These are phyloP conservation scores for Alloascoidea hylecoeti DNA, from an alignment of 805 yeast genomes.

Conservation along the genomic window DNA sequence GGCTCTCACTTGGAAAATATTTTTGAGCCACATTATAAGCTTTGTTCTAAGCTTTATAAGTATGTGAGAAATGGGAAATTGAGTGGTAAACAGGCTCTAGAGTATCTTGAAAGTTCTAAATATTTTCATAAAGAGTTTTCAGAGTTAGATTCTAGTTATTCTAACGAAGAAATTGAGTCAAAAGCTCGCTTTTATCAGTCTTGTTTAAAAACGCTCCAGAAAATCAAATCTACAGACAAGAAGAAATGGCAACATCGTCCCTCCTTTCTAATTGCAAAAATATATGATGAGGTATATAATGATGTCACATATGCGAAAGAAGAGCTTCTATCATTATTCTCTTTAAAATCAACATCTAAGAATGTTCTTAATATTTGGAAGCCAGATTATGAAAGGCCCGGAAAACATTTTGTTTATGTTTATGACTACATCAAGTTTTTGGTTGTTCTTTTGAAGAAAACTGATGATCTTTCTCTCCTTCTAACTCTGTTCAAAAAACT, in stretches of 20 bases:
- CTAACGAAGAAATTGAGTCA: conserved; percentile 2
- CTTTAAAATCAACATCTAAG: conserved; percentile 53
- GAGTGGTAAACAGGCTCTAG: conserved; percentile 21
- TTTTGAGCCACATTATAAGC: conserved; percentile 67
- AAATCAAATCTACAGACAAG: conserved; percentile 46
- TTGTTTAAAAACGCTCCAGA: conserved; percentile 31
- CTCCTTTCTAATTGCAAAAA: conserved; percentile 51
- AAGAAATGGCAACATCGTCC: conserved; percentile 92
- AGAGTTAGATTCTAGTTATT: conserved; percentile 9
- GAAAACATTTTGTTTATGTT: conserved; percentile 77
- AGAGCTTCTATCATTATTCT: conserved; percentile 49
- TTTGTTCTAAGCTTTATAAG: conserved; percentile 47
- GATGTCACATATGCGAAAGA: conserved; percentile 41
- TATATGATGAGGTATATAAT: conserved; percentile 37
- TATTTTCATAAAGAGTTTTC: conserved; percentile 12
- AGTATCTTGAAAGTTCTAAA: conserved; percentile 23
- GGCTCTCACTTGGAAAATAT: conserved; percentile 33
- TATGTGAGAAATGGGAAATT: conserved; percentile 25
- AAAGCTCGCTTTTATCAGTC: conserved; percentile 18
- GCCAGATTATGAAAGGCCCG: conserved; percentile 84
- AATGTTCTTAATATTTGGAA: conserved; percentile 83
- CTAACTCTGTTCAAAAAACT: conserved; percentile 53
- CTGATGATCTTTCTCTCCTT: conserved; percentile 44
- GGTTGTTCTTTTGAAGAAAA: conserved; percentile 36
- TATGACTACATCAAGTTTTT: conserved; percentile 53